A percentile compares a stretch with the other conserved stretches of the same genome.
Evolutionary conservation across 2,329 filamentous ascomycete species (phyloP).

Genomic region (Aspergillus intermedius): DNA sequence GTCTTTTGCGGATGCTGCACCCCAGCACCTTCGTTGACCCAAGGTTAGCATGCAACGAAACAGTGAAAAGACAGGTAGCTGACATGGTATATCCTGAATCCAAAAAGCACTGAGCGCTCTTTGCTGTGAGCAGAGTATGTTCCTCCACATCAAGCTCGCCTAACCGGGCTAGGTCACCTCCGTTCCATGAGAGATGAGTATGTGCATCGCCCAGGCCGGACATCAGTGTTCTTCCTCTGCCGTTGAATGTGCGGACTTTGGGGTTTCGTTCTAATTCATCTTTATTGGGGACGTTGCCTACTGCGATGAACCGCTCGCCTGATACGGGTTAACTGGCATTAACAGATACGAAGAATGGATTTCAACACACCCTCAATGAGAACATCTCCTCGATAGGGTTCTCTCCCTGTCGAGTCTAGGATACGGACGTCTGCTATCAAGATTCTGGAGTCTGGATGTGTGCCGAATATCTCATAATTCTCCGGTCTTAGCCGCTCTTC

Average conservation of each 20-base stretch:
- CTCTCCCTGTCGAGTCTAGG: constrained; percentile 33
- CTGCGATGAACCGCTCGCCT: constrained; percentile 23
- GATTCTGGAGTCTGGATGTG: not conserved
- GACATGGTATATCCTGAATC: constrained; percentile 43
- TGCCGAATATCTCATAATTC: not conserved
- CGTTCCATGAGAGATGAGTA: constrained; percentile 41
- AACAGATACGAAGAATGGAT: too few species aligned
- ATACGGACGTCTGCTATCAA: constrained; percentile 24
- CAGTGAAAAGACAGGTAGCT: not conserved
- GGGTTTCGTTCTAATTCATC: constrained; percentile 22
- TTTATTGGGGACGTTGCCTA: constrained; percentile 29
- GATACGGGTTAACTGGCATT: not conserved
- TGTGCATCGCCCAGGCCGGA: constrained; percentile 46
- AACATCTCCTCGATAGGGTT: constrained; percentile 36
- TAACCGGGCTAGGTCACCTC: constrained; percentile 36
- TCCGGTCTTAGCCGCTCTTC: not conserved
- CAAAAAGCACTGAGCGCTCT: constrained; percentile 39
- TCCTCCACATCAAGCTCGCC: constrained; percentile 43
- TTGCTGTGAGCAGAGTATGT: constrained; percentile 42
- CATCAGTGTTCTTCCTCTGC: constrained; percentile 44
- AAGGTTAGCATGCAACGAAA: not conserved
- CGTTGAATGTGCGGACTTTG: constrained; percentile 33
- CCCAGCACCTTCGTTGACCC: constrained; percentile 30
- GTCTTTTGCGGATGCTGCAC: constrained; percentile 43
- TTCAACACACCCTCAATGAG: constrained; percentile 26